Percentiles rank a stretch among this genome's conserved stretches.
Conservation (phyloP, 805 yeast genomes). For the Candida ficus region DNA sequence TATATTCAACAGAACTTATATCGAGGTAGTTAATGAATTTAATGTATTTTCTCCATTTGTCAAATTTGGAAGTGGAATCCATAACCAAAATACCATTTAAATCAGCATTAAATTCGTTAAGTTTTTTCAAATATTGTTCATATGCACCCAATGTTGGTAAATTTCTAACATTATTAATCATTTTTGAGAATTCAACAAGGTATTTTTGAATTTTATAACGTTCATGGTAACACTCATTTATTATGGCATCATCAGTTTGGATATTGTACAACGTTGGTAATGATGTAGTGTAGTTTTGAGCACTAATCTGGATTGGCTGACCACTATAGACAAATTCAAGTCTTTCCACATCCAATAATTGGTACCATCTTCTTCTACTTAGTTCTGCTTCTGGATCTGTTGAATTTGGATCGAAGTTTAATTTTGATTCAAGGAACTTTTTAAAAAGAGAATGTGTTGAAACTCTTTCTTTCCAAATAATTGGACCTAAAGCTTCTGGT, state of each 20-base stretch:
- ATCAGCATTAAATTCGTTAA: background rate
- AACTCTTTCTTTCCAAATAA: background rate
- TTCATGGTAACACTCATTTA: conserved; percentile 1
- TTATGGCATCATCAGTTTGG: background rate
- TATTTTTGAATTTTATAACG: conserved; percentile 2
- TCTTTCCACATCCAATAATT: conserved; percentile 2
- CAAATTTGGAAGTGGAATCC: background rate
- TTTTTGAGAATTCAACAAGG: background rate
- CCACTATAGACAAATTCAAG: conserved; percentile 4
- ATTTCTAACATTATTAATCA: conserved; percentile 4
- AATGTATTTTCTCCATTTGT: conserved; percentile 2
- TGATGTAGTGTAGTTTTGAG: conserved; percentile 1
- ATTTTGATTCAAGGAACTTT: background rate
- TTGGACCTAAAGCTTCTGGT: conserved; percentile 6
- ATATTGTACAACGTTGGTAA: background rate
- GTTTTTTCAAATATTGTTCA: background rate
- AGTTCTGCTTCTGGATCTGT: background rate
- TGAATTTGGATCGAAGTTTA: conserved; percentile 1
- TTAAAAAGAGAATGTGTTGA: background rate
- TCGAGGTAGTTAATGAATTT: conserved; percentile 6
- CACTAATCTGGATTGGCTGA: background rate
- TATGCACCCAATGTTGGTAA: background rate
- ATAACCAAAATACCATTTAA: conserved; percentile 2
- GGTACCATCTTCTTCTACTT: conserved; percentile 6
- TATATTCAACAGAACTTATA: background rate